Percentiles rank a stretch among this genome's conserved stretches.
These are phyloP conservation scores for Boeremia exigua DNA, from an alignment of 2,329 filamentous ascomycete species.

Conservation along the genomic window DNA sequence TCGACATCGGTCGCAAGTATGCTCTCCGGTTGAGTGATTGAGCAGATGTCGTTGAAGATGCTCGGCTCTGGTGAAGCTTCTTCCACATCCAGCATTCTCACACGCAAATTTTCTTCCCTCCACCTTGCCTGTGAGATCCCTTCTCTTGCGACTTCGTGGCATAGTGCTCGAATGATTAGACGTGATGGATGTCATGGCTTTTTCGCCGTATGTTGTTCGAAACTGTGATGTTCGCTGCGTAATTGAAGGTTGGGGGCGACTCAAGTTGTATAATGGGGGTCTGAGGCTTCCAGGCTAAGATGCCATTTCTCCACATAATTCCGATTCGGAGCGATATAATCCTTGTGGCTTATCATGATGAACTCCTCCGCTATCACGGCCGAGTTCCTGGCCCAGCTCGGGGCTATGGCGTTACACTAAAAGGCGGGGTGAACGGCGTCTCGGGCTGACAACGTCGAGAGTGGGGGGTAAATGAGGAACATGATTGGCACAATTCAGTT, in stretches of 20 bases:
- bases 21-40: constrained; percentile 71
- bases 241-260: constrained; percentile 40
- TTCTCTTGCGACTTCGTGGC: constrained; percentile 72
- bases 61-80: constrained; percentile 93
- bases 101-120: constrained; percentile 68
- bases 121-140: constrained; percentile 47
- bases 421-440: constrained; percentile 24
- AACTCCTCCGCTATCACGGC: constrained; percentile 22
- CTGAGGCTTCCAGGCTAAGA: not conserved
- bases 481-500: not conserved
- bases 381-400: constrained; percentile 15
- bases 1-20: constrained; percentile 64
- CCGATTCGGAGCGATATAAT: constrained; percentile 16
- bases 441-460: constrained; percentile 19
- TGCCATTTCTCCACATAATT: constrained; percentile 1
- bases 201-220: not conserved
- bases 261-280: constrained; percentile 36
- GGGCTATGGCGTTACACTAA: constrained; percentile 11
- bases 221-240: constrained; percentile 16
- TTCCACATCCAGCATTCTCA: constrained; percentile 81
- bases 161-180: constrained; percentile 35
- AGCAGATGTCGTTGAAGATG: constrained; percentile 95
- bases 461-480: constrained; percentile 14
- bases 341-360: constrained; percentile 21
- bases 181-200: constrained; percentile 26